Conservation (phyloP, 768 basidiomycete species). For the Leccinum obscurum region DNA sequence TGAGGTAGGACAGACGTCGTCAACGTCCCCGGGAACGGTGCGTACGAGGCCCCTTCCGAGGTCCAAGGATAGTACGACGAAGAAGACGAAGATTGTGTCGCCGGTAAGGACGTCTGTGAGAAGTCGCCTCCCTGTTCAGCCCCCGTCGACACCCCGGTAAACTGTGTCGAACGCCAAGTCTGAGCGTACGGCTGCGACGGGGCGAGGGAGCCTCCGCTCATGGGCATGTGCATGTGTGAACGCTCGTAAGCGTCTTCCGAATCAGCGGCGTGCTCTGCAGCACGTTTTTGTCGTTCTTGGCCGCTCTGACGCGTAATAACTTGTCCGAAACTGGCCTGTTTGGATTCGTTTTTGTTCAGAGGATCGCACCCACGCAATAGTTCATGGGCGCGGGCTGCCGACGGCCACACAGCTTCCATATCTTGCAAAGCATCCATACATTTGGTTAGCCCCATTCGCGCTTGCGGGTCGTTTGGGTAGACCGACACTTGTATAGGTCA, state of each 20-base stretch:
- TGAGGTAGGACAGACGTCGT: slow-evolving; percentile 77
- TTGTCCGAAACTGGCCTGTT: slow-evolving; percentile 7
- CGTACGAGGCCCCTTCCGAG: slow-evolving; percentile 30
- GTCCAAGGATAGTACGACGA: slow-evolving; percentile 50
- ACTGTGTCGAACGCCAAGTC: slow-evolving; percentile 33
- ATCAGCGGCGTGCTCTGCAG: slow-evolving; percentile 52
- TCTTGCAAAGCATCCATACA: slow-evolving; percentile 66
- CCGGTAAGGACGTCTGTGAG: slow-evolving; percentile 7
- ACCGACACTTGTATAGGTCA: slow-evolving; percentile 49
- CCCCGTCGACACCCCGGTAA: background rate
- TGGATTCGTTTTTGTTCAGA: slow-evolving; percentile 11
- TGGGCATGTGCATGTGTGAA: slow-evolving; percentile 17
- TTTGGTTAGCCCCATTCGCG: slow-evolving; percentile 57
- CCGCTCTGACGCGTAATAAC: slow-evolving; percentile 12
- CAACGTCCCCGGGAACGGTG: slow-evolving; percentile 46
- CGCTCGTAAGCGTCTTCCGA: slow-evolving; percentile 34
- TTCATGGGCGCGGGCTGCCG: slow-evolving; percentile 70
- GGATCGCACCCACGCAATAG: slow-evolving; percentile 65
- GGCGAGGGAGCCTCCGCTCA: slow-evolving; percentile 4
- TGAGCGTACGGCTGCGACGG: slow-evolving; percentile 26
- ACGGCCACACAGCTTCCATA: slow-evolving; percentile 76
- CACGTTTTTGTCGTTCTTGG: slow-evolving; percentile 55
- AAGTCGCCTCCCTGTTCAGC: slow-evolving; percentile 15
- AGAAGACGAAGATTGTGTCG: slow-evolving; percentile 23
- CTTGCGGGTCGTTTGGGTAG: slow-evolving; percentile 69